Conservation (phyloP, 805 yeast genomes). For the Candida endomychidarum region DNA sequence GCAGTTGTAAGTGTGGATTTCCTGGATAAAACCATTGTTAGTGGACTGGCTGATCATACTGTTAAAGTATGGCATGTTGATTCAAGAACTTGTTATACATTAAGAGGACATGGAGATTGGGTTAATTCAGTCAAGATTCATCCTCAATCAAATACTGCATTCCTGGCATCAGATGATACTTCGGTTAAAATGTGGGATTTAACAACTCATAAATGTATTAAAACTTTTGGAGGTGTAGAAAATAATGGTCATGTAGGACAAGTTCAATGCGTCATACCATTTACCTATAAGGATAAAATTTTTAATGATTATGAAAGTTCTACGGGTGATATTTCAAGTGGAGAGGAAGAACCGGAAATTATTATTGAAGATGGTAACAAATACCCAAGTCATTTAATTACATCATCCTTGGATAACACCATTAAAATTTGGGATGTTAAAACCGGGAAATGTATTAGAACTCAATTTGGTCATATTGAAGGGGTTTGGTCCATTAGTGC, state of each 20-base stretch:
- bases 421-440: constrained; percentile 88
- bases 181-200: constrained; percentile 96
- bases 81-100: constrained; percentile 85
- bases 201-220: constrained; percentile 71
- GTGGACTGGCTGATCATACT: constrained; percentile 91
- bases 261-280: constrained; percentile 88
- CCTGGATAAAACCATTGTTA: constrained; percentile 74
- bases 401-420: constrained; percentile 90
- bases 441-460: constrained; percentile 84
- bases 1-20: constrained; percentile 85
- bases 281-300: constrained; percentile 64
- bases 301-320: constrained; percentile 43
- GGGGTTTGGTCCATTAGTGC: constrained; percentile 98
- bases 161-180: constrained; percentile 87
- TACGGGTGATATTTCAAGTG: constrained; percentile 23
- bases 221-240: constrained; percentile 73
- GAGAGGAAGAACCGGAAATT: constrained; percentile 21
- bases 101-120: constrained; percentile 91
- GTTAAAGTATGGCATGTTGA: constrained; percentile 97
- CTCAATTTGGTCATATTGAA: constrained; percentile 97
- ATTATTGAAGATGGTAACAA: constrained; percentile 14
- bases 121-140: constrained; percentile 90
- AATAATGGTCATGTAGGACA: constrained; percentile 89
- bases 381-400: constrained; percentile 79
- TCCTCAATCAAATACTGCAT: constrained; percentile 71